Evolutionary conservation across 768 basidiomycete genomes (phyloP), one percentile per base, ranked within the genome.

Genomic region (Lentinus tigrinus): DNA sequence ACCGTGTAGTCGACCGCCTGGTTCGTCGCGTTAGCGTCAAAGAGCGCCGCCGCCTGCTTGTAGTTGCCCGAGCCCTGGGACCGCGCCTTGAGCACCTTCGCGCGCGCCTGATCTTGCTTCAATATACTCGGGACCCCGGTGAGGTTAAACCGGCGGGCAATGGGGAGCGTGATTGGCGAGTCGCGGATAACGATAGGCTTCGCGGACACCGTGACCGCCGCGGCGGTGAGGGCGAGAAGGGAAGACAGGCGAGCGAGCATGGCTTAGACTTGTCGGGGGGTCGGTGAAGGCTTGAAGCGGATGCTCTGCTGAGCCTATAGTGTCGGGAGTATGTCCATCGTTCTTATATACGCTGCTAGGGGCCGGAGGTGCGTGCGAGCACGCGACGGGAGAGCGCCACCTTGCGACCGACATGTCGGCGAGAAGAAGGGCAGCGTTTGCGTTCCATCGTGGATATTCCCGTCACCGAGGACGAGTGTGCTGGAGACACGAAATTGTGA

Each of bases 1-100:
- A 65, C 69, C 2, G 63, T 67, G 57, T 76, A 77, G 27, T 34
- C 2, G 0, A 70, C 63, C 1, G 4, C 43, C 5, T 11, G 34
- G 44, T 74, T 73, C 4, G 65, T 56, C 5, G 66, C 48, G 9
- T 21, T 37, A 4, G 58, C 55, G 44, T 50, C 37, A 42, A 60
- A 42, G 26, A 54, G 28, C n/a, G n/a, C n/a, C 9, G 48, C 34
- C 4, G 58, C 58, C 4, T 39, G 31, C 51, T 48, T 43, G n/a
- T n/a, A 43, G 10, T 48, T 53, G 24, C 23, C 37, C 3, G 17
- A 11, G 3, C 44, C 50, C 9, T 42, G 44, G 19, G 51, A 37
- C 34, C 44, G 50, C 44, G 38, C 23, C 39, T 53, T 47, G 31
- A 50, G 58, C 43, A 37, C 52, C 39, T 58, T 48, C 8, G 62